Percentiles rank a stretch among this genome's conserved stretches.
phyloP scores from a whole-genome alignment of 2,329 filamentous ascomycete species.

The Phaeosphaeria sp. region DNA sequence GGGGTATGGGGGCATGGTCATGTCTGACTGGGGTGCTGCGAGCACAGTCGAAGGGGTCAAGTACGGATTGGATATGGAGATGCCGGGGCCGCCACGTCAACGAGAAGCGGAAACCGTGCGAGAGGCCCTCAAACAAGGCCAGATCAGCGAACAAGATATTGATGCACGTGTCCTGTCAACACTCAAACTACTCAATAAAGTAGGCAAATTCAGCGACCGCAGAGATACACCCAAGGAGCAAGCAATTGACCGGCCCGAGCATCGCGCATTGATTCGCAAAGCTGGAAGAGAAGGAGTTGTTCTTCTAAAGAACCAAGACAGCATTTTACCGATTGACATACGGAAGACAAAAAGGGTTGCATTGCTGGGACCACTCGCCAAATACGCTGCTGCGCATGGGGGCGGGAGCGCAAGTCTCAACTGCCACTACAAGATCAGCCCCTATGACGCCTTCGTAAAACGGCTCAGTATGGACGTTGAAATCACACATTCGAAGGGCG shows the following conservation, averaged over 20 bases:
- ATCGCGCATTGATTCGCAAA: slow-evolving; percentile 16
- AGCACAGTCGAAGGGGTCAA: neutral
- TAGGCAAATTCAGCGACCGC: neutral
- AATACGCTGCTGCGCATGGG: slow-evolving; percentile 31
- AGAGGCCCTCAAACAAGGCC: neutral
- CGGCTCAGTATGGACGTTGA: neutral
- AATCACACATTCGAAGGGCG: neutral
- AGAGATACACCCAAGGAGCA: neutral
- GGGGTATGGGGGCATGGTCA: neutral
- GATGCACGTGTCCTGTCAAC: neutral
- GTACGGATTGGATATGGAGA: neutral
- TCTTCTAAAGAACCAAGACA: slow-evolving; percentile 58
- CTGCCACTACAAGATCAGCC: slow-evolving; percentile 18
- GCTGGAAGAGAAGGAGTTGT: slow-evolving; percentile 56
- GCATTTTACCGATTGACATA: slow-evolving; percentile 50
- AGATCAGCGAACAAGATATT: neutral
- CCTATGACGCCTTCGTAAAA: neutral
- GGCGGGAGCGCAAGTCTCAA: slow-evolving; percentile 20
- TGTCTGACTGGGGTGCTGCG: neutral
- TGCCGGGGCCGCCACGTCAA: neutral
- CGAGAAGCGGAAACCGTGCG: neutral
- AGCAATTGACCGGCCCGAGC: slow-evolving; percentile 18
- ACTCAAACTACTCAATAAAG: neutral
- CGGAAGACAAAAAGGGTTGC: slow-evolving; percentile 53
- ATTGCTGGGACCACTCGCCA: slow-evolving; percentile 64